phyloP scores from a whole-genome alignment of 2,329 filamentous ascomycete genomes.

The Trichocomaceae sp. region DNA sequence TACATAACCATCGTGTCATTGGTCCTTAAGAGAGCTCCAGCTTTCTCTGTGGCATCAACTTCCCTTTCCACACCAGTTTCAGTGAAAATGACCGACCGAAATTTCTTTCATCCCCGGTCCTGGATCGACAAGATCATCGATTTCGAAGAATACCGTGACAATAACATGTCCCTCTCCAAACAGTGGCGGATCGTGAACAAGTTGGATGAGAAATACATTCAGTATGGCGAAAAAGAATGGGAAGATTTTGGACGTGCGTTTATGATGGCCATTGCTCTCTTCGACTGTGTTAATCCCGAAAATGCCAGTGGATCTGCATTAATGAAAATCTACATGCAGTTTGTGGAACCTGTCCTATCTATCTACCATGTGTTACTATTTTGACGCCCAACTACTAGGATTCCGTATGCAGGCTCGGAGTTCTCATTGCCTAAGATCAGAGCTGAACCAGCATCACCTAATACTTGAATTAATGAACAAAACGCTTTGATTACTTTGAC shows the following conservation, averaged over 20 bases:
- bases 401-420: neutral
- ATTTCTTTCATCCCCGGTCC: neutral
- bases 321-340: slow-evolving; percentile 6
- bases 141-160: neutral
- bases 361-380: neutral
- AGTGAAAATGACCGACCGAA: neutral
- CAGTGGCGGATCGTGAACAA: neutral
- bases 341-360: neutral
- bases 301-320: neutral
- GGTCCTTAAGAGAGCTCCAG: too few species aligned
- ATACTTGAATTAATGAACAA: neutral
- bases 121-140: neutral
- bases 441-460: neutral
- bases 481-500: neutral
- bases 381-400: neutral
- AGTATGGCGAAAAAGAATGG: neutral
- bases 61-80: too few species aligned
- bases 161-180: neutral
- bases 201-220: neutral
- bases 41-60: too few species aligned
- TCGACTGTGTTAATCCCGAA: neutral
- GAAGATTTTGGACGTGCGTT: neutral
- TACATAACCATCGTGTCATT: too few species aligned
- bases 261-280: neutral
- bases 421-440: neutral